Percentiles rank a stretch among this genome's conserved stretches.
phyloP scores from a whole-genome alignment of 1,284 basidiomycete species.

The Spongiforma sp. region DNA sequence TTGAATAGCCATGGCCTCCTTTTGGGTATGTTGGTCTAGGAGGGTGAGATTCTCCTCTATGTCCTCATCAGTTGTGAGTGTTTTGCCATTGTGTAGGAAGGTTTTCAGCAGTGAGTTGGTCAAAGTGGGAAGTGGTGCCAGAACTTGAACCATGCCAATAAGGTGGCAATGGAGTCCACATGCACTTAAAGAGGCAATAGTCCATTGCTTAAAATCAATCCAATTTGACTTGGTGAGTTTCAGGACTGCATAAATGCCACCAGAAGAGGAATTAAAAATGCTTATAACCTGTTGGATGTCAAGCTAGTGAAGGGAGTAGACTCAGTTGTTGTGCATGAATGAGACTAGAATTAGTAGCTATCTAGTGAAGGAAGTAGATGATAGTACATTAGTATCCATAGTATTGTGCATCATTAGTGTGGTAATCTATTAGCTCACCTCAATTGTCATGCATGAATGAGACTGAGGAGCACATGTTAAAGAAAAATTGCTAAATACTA shows the following conservation, averaged over 20 bases:
- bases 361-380: background rate
- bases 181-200: background rate
- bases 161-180: background rate
- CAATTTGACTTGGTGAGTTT: background rate
- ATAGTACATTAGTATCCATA: too few relatives aligned
- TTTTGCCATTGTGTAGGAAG: background rate
- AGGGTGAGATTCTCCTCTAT: background rate
- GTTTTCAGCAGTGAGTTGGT: background rate
- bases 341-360: background rate
- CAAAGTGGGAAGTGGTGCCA: background rate
- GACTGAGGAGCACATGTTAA: too few relatives aligned
- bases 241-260: background rate
- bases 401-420: too few relatives aligned
- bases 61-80: background rate
- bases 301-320: background rate
- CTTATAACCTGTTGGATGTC: background rate
- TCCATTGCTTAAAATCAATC: background rate
- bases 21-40: background rate
- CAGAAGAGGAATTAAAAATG: background rate
- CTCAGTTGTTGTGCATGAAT: background rate
- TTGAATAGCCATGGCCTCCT: background rate
- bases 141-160: background rate
- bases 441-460: too few relatives aligned
- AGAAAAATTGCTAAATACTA: too few relatives aligned
- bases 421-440: too few relatives aligned